Conservation (phyloP, 768 basidiomycete genomes). For the Fomitopsis pulvina region DNA sequence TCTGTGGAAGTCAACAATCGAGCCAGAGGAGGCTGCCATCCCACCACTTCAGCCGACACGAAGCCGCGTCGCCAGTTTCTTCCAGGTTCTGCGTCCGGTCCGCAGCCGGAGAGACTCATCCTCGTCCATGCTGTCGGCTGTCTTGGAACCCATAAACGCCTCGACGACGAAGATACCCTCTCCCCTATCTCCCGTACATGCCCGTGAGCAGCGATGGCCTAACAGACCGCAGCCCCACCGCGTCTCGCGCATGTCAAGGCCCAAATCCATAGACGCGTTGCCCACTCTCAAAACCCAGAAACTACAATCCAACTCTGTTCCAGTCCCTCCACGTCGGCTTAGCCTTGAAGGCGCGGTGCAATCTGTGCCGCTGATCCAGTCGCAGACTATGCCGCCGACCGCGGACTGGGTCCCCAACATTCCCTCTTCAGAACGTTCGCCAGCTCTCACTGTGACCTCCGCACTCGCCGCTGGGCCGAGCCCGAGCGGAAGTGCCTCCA, state of each 20-base stretch:
- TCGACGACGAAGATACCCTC: not conserved
- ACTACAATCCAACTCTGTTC: not conserved
- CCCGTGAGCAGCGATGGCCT: not conserved
- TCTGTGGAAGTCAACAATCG: conserved; percentile 70
- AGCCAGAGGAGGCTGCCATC: conserved; percentile 37
- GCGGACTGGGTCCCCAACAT: not conserved
- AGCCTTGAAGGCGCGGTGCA: not conserved
- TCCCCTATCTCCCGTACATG: not conserved
- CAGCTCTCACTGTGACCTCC: not conserved
- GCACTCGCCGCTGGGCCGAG: not conserved
- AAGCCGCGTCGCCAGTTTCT: conserved; percentile 46
- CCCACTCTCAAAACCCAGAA: not conserved
- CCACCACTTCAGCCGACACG: conserved; percentile 25
- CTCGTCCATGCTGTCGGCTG: conserved; percentile 4
- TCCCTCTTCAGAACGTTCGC: conserved; percentile 2
- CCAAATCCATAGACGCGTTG: conserved; percentile 1
- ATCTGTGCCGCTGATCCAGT: conserved; percentile 2
- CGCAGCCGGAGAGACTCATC: conserved; percentile 19
- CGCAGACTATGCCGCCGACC: conserved; percentile 3
- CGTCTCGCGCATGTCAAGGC: not conserved
- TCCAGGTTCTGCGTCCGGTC: conserved; percentile 46
- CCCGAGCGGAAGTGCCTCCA: not conserved
- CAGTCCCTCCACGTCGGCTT: not conserved
- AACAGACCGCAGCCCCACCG: not conserved
- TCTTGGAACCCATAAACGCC: not conserved